These are phyloP conservation scores for Vanrija humicola DNA, from an alignment of 1,284 basidiomycete genomes.

Conservation along the genomic window DNA sequence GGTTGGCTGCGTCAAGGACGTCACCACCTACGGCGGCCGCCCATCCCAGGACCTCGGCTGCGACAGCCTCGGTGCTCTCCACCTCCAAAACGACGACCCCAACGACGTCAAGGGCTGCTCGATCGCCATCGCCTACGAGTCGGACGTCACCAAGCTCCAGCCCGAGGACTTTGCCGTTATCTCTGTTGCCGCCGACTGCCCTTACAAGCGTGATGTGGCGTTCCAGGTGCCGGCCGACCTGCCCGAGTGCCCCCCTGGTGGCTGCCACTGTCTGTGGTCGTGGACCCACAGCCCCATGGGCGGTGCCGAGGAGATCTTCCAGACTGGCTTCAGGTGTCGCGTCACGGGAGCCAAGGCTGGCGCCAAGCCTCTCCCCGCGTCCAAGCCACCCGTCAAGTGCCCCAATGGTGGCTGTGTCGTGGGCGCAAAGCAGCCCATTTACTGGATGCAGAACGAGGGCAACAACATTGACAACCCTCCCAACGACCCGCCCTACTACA, in stretches of 20 bases:
- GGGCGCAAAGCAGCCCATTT: constrained; percentile 22
- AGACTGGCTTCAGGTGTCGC: constrained; percentile 69
- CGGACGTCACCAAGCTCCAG: constrained; percentile 54
- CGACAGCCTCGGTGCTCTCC: not conserved
- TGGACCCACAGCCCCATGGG: constrained; percentile 55
- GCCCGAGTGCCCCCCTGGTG: constrained; percentile 63
- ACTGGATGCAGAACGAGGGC: constrained; percentile 1
- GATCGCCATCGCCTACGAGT: constrained; percentile 66
- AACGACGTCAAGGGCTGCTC: constrained; percentile 7
- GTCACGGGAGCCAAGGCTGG: constrained; percentile 51
- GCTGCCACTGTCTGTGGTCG: constrained; percentile 66
- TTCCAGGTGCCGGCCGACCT: constrained; percentile 62
- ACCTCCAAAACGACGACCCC: not conserved
- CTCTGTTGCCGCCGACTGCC: constrained; percentile 66
- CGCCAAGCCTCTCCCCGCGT: constrained; percentile 50
- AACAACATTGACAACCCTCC: constrained; percentile 55
- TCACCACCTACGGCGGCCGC: constrained; percentile 19
- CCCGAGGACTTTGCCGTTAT: constrained; percentile 69
- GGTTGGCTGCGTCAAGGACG: constrained; percentile 36
- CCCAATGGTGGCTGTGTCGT: constrained; percentile 29
- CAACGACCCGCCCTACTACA: constrained; percentile 27
- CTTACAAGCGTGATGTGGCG: constrained; percentile 60
- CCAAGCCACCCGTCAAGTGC: constrained; percentile 47
- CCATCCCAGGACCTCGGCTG: not conserved
- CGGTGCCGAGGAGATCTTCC: constrained; percentile 50